A percentile compares a stretch with the other conserved stretches of the same genome.
These are phyloP conservation scores for Lodderomyces theae DNA, from an alignment of 1,139 yeast genomes.

Conservation along the genomic window DNA sequence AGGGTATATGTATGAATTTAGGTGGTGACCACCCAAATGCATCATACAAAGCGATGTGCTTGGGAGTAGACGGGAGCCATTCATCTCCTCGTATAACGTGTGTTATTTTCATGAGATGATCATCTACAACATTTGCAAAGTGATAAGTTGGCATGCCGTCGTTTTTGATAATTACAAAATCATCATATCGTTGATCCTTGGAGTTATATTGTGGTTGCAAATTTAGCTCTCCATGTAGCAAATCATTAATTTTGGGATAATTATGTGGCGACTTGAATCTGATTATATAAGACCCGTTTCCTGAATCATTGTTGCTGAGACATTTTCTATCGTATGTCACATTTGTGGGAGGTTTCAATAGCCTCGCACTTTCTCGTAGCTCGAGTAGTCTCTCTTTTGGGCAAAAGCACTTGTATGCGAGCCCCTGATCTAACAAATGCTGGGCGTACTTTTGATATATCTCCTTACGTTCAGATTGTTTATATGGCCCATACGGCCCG, in stretches of 20 bases:
- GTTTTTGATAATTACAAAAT: conserved; percentile 82
- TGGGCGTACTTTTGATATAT: conserved; percentile 63
- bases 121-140: conserved; percentile 93
- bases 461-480: conserved; percentile 74
- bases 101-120: conserved; percentile 85
- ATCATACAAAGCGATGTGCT: conserved; percentile 79
- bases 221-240: conserved; percentile 72
- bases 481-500: conserved; percentile 71
- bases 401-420: conserved; percentile 86
- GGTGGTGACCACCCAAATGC: conserved; percentile 92
- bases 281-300: conserved; percentile 40
- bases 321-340: conserved; percentile 92
- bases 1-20: conserved; percentile 80
- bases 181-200: conserved; percentile 77
- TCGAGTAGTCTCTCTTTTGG: conserved; percentile 70
- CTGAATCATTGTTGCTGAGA: conserved; percentile 22
- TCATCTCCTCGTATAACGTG: conserved; percentile 97
- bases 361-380: conserved; percentile 69
- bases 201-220: conserved; percentile 77
- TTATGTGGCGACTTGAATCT: conserved; percentile 66
- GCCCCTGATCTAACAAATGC: conserved; percentile 55
- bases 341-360: conserved; percentile 80
- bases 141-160: conserved; percentile 96
- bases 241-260: conserved; percentile 67
- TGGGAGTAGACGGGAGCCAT: conserved; percentile 96